Evolutionary conservation across 2,329 filamentous ascomycete genomes (phyloP), one percentile per base, ranked within the genome.

Genomic region (Dothiorella sarmentorum): DNA sequence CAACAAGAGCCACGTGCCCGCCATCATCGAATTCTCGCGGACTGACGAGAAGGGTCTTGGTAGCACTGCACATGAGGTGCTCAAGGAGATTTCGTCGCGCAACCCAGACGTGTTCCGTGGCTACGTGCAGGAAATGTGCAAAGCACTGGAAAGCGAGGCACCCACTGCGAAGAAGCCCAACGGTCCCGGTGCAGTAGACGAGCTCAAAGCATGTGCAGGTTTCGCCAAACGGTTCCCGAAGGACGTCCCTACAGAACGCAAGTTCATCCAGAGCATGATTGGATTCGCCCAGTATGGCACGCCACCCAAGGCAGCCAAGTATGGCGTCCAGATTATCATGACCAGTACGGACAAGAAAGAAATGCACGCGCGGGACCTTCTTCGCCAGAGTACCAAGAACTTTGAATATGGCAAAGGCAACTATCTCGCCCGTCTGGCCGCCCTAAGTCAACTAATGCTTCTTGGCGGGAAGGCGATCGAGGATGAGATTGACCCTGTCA

Each of bases 41-140:
- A 92, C 85, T 9, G 88, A 97, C 68, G 88, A 92, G 67, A 85
- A 89, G 49, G 87, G 86, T 0, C 79, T 97, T 49, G 90, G 88
- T 5, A 78, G 83, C 18, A 85, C 89, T 13, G 93, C 94, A 1
- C 91, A 97, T 68, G 90, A 96, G 68, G 82, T 97, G 56, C 81
- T 97, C 47, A 93, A 91, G 67, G 90, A 97, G 69, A 96, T 97
- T 27, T 97, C 94, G 0, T 86, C 90, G 56, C 85, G 86, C 44
- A 94, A 94, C 63, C 92, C 94, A 0, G 89, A 93, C 60, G 85
- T 97, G 7, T 91, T 99, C 76, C 93, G 94, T 69, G 89, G 90
- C 1, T 93, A 97, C 64, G 89, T 97, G 5, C 89, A 91, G 61
- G 91, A 96, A 62, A 83, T 99, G 45, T 96, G 92, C 75, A 91